Evolutionary conservation across 805 yeast genomes (phyloP).

Genomic region (Candida alai): DNA sequence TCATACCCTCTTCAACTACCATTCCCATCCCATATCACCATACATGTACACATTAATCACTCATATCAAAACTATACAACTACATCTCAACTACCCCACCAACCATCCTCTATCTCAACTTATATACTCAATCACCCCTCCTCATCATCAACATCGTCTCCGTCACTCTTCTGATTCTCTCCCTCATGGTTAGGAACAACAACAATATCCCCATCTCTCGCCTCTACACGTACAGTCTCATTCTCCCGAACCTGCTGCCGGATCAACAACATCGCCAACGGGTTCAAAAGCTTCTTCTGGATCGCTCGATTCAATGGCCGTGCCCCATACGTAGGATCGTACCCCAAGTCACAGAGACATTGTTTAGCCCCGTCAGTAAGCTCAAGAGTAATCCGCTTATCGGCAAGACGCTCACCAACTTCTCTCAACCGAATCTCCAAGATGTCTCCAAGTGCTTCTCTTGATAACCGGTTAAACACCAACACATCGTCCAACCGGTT

Average conservation of each 20-base stretch:
- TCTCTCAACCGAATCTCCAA: conserved; percentile 83
- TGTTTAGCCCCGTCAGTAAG: conserved; percentile 63
- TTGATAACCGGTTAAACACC: conserved; percentile 87
- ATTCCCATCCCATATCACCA: no score
- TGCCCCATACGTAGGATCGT: conserved; percentile 91
- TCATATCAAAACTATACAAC: no score
- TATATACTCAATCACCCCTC: background rate
- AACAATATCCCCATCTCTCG: conserved; percentile 20
- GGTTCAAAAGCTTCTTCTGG: conserved; percentile 80
- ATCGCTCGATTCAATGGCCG: conserved; percentile 90
- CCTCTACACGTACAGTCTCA: conserved; percentile 29
- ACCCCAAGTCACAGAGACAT: conserved; percentile 81
- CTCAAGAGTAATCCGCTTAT: conserved; percentile 65
- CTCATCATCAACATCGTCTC: background rate
- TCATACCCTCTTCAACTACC: no score
- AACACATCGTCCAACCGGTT: conserved; percentile 93
- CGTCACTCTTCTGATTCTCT: conserved; percentile 1
- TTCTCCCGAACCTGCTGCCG: conserved; percentile 64
- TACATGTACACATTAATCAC: no score
- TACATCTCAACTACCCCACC: conserved; percentile 1
- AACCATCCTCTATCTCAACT: no score
- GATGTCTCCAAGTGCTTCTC: conserved; percentile 66
- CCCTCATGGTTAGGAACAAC: conserved; percentile 33
- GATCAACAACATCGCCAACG: conserved; percentile 76
- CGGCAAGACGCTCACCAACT: conserved; percentile 71